A percentile compares a stretch with the other conserved stretches of the same genome.
Evolutionary conservation across 192 early-diverging fungal genomes (phyloP).

Genomic region (Gaertneriomyces sp.): DNA sequence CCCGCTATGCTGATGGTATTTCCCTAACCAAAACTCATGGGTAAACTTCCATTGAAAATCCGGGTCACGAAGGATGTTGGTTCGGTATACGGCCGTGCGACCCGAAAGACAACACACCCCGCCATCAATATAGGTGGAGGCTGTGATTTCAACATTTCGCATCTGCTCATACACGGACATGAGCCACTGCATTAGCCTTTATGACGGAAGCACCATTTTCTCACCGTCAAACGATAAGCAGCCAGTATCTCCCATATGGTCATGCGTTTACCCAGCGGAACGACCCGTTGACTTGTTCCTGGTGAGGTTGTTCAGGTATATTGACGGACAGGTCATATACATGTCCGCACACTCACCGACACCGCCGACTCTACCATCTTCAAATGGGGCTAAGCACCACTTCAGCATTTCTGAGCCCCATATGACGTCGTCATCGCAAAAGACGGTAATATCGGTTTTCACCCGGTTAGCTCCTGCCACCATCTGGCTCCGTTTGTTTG

Average conservation of each 20-base stretch:
- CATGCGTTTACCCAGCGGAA: slow-evolving; percentile 54
- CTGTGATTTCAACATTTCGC: slow-evolving; percentile 70
- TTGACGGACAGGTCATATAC: too few relatives aligned
- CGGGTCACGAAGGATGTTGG: slow-evolving; percentile 64
- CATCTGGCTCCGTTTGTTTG: slow-evolving; percentile 71
- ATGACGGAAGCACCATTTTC: background rate
- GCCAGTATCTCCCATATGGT: slow-evolving; percentile 72
- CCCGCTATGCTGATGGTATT: slow-evolving; percentile 68
- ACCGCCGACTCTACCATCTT: slow-evolving; percentile 67
- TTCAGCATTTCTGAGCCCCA: slow-evolving; percentile 61
- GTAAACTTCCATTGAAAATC: slow-evolving; percentile 69
- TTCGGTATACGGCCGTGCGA: slow-evolving; percentile 67
- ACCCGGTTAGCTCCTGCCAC: slow-evolving; percentile 62
- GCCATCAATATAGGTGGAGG: slow-evolving; percentile 71
- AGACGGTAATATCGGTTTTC: slow-evolving; percentile 61
- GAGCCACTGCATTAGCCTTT: background rate
- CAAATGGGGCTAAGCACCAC: slow-evolving; percentile 69
- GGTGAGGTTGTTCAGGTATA: slow-evolving; percentile 1
- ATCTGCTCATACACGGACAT: slow-evolving; percentile 32
- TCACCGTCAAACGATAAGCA: slow-evolving; percentile 60
- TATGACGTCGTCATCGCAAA: slow-evolving; percentile 69
- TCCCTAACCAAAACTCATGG: slow-evolving; percentile 69
- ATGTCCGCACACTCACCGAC: slow-evolving; percentile 40
- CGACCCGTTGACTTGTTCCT: slow-evolving; percentile 60
- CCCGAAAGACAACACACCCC: slow-evolving; percentile 72